Base-by-base conservation (phyloP, 1,139 yeast species). In the Scheffersomyces titani region DNA sequence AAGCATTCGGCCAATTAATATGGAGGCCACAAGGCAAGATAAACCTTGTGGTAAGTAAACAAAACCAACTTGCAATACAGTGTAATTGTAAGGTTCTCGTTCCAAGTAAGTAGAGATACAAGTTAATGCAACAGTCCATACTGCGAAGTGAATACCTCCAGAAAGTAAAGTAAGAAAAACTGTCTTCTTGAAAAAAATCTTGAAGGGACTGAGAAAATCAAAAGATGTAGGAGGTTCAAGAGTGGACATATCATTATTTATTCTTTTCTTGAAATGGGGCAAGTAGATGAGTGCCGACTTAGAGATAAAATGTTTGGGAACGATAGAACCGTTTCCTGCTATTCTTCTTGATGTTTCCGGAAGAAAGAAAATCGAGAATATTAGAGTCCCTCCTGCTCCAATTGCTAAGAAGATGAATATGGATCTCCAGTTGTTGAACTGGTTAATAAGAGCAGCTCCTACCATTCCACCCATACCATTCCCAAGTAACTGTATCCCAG, bases 11-110 rank as follows among this genome's bases (percentile, higher is more conserved):
- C 82, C 82, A 3, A 71, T 64, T 1, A 65, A 19, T n/a, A 77
- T 52, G 0, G 80, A 73, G 1, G 75, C 72, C 7, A 68, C 36
- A 18, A 77, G 64, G 50, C 77, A 70, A 7, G 67, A 63, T 2
- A 77, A 56, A 19, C 81, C 81, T 55, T 76, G 81, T 13, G 81
- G 81, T 44, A 77, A 63, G 55, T 77, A 77, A 6, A 76, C 67
- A 44, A 72, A 63, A 19, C 81, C 82, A 6, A 76, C 77, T 56
- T 76, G 72, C 63, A 76, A 63, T 1, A 75, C 73, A 11, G 70
- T 57, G 59, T 75, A 77, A 52, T 71, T 65, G 61, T 75, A 77
- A 3, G 67, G 69, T 5, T 62, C 57, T 1, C 63, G 63, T 60
- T 76, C 78, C 24, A 77, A 64, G 21, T 61, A 70, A 0, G 75